Conservation (phyloP, 164 flowering plant genomes). For the Houttuynia cordata region DNA sequence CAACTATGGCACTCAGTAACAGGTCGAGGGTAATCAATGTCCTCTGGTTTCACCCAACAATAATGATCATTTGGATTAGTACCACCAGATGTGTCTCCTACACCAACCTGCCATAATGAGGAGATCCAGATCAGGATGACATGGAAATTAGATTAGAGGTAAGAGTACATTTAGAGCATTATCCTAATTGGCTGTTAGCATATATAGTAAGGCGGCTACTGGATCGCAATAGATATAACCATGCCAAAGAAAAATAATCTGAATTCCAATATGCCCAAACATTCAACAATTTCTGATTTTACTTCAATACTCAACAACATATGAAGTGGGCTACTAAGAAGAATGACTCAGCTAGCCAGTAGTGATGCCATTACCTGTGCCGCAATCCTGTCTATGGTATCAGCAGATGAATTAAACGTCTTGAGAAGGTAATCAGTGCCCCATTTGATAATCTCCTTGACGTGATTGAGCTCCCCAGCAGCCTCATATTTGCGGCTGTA, state of each 20-base stretch:
- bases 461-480: slow-evolving; percentile 78
- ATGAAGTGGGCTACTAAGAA: too few relatives aligned
- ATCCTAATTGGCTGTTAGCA: not conserved
- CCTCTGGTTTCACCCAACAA: slow-evolving; percentile 98
- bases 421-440: slow-evolving; percentile 88
- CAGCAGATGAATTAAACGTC: slow-evolving; percentile 76
- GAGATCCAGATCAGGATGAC: not conserved
- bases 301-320: too few relatives aligned
- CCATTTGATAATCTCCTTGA: slow-evolving; percentile 87
- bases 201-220: not conserved
- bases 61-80: slow-evolving; percentile 78
- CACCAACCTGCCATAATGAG: slow-evolving; percentile 45
- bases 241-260: not conserved
- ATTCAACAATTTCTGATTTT: too few relatives aligned
- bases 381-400: slow-evolving; percentile 40
- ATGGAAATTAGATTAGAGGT: not conserved
- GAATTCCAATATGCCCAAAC: too few relatives aligned
- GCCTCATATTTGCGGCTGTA: slow-evolving; percentile 85
- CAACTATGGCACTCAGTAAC: slow-evolving; percentile 54
- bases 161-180: not conserved
- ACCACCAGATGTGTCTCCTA: slow-evolving; percentile 61
- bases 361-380: slow-evolving; percentile 44
- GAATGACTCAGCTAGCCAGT: not conserved
- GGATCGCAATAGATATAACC: not conserved
- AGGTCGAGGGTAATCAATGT: slow-evolving; percentile 71